Percentiles rank a stretch among this genome's conserved stretches.
Evolutionary conservation across 768 basidiomycete species (phyloP).

Genomic region (Podaxis sp.): DNA sequence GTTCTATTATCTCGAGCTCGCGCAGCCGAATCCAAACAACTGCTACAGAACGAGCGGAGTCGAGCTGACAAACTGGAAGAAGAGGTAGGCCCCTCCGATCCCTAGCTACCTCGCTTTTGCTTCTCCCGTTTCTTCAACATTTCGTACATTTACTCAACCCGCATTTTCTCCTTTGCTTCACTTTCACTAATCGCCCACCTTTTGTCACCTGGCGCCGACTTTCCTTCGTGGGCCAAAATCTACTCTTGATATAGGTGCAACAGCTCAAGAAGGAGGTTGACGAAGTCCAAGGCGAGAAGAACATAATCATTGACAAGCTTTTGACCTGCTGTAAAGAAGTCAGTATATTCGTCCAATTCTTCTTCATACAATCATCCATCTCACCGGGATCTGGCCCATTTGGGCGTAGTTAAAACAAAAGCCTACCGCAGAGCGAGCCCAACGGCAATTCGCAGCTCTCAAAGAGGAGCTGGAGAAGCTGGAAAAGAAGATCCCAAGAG

Average conservation of each 20-base stretch:
- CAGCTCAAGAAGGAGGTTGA: conserved; percentile 77
- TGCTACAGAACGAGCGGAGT: conserved; percentile 72
- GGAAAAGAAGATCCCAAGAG: conserved; percentile 63
- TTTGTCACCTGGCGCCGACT: background rate
- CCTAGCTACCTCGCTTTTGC: conserved; percentile 13
- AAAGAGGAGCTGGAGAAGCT: conserved; percentile 86
- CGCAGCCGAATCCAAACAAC: conserved; percentile 83
- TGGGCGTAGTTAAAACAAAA: conserved; percentile 41
- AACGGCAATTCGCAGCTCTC: conserved; percentile 75
- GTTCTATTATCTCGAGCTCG: conserved; percentile 84
- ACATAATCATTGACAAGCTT: conserved; percentile 79
- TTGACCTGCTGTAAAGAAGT: conserved; percentile 89
- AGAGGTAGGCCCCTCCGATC: conserved; percentile 53
- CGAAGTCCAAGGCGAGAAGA: conserved; percentile 75
- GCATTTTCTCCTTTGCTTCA: background rate
- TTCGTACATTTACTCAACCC: conserved; percentile 8
- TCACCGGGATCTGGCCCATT: conserved; percentile 20
- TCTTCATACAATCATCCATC: conserved; percentile 14
- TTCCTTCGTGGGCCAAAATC: background rate
- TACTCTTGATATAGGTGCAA: conserved; percentile 44
- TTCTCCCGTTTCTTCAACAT: conserved; percentile 4
- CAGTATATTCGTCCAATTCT: conserved; percentile 25
- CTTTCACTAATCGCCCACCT: background rate
- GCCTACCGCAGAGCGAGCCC: conserved; percentile 83
- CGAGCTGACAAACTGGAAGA: conserved; percentile 70